A percentile compares a stretch with the other conserved stretches of the same genome.
Conservation (phyloP, 2,329 filamentous ascomycete genomes). For the Aspergillaceae sp. region DNA sequence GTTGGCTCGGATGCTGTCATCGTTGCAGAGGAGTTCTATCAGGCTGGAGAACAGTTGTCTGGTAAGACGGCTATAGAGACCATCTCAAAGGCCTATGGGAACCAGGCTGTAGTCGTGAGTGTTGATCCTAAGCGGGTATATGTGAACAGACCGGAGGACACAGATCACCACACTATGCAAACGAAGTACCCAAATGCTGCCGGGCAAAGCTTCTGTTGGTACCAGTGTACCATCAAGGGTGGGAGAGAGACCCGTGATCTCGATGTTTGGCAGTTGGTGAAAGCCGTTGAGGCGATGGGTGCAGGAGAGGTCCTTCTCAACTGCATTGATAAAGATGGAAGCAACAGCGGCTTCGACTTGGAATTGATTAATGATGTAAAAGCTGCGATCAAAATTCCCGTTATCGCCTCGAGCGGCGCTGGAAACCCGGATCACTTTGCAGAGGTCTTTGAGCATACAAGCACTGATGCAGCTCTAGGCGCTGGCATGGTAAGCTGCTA, state of each 20-base stretch:
- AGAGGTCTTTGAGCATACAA: conserved; percentile 79
- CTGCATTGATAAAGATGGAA: conserved; percentile 95
- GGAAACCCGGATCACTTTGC: conserved; percentile 80
- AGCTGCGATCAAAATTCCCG: conserved; percentile 74
- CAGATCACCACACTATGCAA: conserved; percentile 64
- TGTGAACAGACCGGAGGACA: conserved; percentile 59
- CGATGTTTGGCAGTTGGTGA: conserved; percentile 79
- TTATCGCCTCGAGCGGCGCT: conserved; percentile 89
- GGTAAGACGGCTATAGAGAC: conserved; percentile 91
- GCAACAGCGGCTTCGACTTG: conserved; percentile 87
- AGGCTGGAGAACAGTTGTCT: conserved; percentile 56
- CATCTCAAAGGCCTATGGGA: conserved; percentile 87
- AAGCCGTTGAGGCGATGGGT: conserved; percentile 92
- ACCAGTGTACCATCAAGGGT: conserved; percentile 93
- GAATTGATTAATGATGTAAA: conserved; percentile 89
- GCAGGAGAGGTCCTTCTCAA: conserved; percentile 90
- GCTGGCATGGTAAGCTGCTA: conserved; percentile 67
- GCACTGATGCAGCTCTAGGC: conserved; percentile 83
- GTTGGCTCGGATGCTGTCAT: conserved; percentile 92
- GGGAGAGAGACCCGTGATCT: conserved; percentile 90
- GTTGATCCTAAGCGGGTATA: conserved; percentile 91
- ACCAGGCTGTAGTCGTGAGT: conserved; percentile 92
- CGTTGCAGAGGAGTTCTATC: conserved; percentile 86
- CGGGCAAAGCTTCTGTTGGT: conserved; percentile 84
- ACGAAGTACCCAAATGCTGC: conserved; percentile 62